These are phyloP conservation scores for Funneliformis mosseae DNA, from an alignment of 192 early-diverging fungal genomes.

Conservation along the genomic window DNA sequence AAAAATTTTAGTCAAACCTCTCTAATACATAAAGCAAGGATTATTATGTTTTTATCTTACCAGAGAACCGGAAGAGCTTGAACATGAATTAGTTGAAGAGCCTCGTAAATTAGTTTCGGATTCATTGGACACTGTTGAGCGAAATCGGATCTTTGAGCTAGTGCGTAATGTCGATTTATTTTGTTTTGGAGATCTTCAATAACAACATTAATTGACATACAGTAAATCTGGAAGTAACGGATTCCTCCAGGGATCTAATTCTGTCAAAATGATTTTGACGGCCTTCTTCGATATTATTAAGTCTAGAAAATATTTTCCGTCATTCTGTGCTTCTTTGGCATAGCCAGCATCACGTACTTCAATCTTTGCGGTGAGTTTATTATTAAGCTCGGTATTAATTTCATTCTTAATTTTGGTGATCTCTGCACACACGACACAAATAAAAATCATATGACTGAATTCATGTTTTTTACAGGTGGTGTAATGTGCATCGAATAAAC, in stretches of 20 bases:
- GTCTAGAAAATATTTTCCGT: slow-evolving; percentile 12
- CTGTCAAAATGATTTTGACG: neutral
- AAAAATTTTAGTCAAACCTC: slow-evolving; percentile 4
- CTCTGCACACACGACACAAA: neutral
- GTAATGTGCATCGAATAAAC: slow-evolving; percentile 1
- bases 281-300: slow-evolving; percentile 9
- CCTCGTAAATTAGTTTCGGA: neutral
- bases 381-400: no score
- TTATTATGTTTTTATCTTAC: neutral
- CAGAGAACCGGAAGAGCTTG: neutral
- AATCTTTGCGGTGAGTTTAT: neutral
- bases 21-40: neutral
- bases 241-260: neutral
- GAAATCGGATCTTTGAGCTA: neutral
- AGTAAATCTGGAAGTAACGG: neutral
- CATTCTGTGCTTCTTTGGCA: slow-evolving; percentile 5
- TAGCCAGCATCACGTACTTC: neutral
- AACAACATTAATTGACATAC: no score
- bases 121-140: neutral
- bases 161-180: no score
- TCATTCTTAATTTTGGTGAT: no score
- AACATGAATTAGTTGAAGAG: slow-evolving; percentile 4
- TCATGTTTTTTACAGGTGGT: slow-evolving; percentile 10
- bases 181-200: no score
- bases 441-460: slow-evolving; percentile 13